Evolutionary conservation across 805 yeast species (phyloP).

Genomic region (Jamesozyma jinghongensis): DNA sequence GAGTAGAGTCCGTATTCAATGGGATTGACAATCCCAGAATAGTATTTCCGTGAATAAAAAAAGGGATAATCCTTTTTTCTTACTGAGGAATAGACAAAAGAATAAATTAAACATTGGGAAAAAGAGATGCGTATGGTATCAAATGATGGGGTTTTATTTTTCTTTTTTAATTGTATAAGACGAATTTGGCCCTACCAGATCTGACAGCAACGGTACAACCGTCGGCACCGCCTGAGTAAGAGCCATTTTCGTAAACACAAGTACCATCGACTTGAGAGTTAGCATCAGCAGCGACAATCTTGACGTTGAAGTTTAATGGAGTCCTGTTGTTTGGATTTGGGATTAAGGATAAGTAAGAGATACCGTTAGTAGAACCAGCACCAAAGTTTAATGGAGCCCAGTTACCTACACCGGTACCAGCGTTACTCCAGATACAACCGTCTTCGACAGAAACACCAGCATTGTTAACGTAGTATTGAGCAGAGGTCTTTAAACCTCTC

Average conservation of each 20-base stretch:
- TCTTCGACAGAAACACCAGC: constrained; percentile 88
- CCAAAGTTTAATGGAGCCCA: constrained; percentile 98
- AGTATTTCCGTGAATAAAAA: too few relatives aligned
- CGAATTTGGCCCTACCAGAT: constrained; percentile 74
- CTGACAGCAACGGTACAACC: constrained; percentile 95
- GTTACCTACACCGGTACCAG: constrained; percentile 82
- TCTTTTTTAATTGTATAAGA: constrained; percentile 40
- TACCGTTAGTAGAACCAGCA: constrained; percentile 69
- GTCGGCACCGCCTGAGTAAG: constrained; percentile 42
- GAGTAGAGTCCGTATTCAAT: too few relatives aligned
- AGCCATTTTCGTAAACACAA: constrained; percentile 79
- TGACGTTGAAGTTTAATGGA: constrained; percentile 64
- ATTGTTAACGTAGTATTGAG: constrained; percentile 95
- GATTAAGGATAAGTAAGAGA: constrained; percentile 79
- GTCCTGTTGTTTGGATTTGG: constrained; percentile 86
- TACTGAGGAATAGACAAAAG: not conserved
- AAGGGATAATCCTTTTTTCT: too few relatives aligned
- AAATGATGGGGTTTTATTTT: too few relatives aligned
- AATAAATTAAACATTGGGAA: not conserved
- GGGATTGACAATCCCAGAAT: too few relatives aligned
- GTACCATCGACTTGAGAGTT: constrained; percentile 59
- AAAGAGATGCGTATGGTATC: not conserved
- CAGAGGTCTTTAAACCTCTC: constrained; percentile 76
- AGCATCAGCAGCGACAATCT: constrained; percentile 65
- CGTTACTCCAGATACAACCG: constrained; percentile 91